These are phyloP conservation scores for Clitopilus passeckerianus DNA, from an alignment of 768 basidiomycete species.

Conservation along the genomic window DNA sequence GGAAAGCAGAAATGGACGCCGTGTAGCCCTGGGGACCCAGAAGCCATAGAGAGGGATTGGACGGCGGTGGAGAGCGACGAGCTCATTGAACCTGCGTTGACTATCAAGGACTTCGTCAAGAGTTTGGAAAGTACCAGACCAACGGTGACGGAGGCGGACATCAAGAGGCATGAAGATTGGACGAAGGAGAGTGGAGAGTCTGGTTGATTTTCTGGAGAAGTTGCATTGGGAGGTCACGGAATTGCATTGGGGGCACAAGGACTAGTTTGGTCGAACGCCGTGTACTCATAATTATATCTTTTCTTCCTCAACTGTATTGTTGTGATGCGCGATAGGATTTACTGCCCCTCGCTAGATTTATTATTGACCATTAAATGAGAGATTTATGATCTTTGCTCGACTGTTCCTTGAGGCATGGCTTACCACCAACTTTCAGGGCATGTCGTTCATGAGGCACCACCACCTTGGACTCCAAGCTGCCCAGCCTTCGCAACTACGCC, in stretches of 20 bases:
- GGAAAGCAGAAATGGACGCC: constrained; percentile 73
- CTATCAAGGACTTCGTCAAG: constrained; percentile 74
- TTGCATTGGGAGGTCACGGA: too few species aligned
- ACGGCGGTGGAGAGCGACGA: constrained; percentile 84
- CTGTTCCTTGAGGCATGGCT: too few species aligned
- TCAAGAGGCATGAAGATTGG: constrained; percentile 80
- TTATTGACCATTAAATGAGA: too few species aligned
- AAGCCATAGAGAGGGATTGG: constrained; percentile 87
- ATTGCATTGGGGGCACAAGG: not conserved
- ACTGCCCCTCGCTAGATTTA: not conserved
- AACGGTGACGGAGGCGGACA: constrained; percentile 86
- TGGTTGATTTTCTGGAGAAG: not conserved
- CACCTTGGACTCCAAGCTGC: too few species aligned
- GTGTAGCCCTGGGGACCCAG: constrained; percentile 90
- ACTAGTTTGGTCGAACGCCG: not conserved
- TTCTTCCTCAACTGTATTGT: not conserved
- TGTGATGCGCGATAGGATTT: not conserved
- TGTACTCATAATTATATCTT: not conserved
- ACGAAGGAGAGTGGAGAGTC: constrained; percentile 75
- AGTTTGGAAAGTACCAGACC: constrained; percentile 75
- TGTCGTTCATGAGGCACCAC: too few species aligned
- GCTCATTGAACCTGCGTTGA: constrained; percentile 83
- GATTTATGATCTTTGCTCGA: too few species aligned
- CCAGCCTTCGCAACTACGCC: too few species aligned
- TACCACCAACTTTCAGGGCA: too few species aligned